Base-by-base conservation (phyloP, 495 filamentous ascomycete species). In the Hyaloscypha variabilis region DNA sequence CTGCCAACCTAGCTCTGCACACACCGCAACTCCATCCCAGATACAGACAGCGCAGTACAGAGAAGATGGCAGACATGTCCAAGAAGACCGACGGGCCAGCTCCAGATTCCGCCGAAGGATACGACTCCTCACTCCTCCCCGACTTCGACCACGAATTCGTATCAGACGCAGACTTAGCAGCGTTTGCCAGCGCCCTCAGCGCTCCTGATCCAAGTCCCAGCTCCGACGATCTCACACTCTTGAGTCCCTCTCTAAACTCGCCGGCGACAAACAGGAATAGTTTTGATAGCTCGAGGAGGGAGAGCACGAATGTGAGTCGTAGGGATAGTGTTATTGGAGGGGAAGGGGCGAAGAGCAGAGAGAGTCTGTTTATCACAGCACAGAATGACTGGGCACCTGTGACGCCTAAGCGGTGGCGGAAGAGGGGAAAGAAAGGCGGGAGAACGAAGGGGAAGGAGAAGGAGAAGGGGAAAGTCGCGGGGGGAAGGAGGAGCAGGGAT, bases 321-420 rank as follows among this genome's bases (percentile, higher is more conserved):
- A 36, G 57, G 55, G 30, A 30, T 23, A 23, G 30, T 42, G 23
- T 53, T n/a, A 17, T 50, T 8, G 62, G 66, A 2, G 64, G 64
- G 6, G 64, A 60, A n/a, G 57, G 60, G 6, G 24, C 58, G 10
- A 68, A 66, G 57, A 69, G 58, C 24, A 51, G 65, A 50, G 68
- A 67, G 28, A 67, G 62, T 26, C 21, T 82, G 62, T 87, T 88
- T 68, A 87, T 94, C 63, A 84, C 87, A 10, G 91, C 92, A 29
- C 83, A 91, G 67, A 94, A 92, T 73, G 92, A 95, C 79, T 95
- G 91, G 92, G 87, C 88, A 3, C 92, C 92, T 2, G 85, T 96
- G 29, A 84, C 88, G 60, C 69, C 69, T 11, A 58, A 46, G 11
- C 49, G 53, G 53, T 11, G 51, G 51, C 8, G 25, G 50, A 64